phyloP scores from a whole-genome alignment of 2,329 filamentous ascomycete species.

The Fusarium nisikadoi region DNA sequence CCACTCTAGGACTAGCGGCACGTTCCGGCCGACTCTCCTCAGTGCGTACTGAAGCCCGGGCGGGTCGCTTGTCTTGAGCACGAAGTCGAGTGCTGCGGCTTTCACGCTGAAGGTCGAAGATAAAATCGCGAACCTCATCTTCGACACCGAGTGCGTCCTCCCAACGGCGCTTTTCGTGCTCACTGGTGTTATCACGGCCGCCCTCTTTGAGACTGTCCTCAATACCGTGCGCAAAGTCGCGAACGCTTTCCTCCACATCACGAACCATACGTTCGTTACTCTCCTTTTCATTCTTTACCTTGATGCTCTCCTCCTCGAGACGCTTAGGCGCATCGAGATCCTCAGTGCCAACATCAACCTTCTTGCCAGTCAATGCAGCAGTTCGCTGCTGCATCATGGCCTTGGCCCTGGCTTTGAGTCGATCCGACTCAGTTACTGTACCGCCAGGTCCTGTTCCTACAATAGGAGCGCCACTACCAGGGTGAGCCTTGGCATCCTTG shows the following conservation, averaged over 20 bases:
- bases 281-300: constrained; percentile 85
- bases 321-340: constrained; percentile 83
- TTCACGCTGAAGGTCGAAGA: constrained; percentile 91
- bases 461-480: constrained; percentile 80
- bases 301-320: constrained; percentile 87
- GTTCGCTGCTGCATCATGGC: constrained; percentile 99
- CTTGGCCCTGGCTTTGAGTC: constrained; percentile 92
- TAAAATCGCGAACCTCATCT: constrained; percentile 96
- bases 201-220: constrained; percentile 90
- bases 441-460: constrained; percentile 94
- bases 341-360: constrained; percentile 74
- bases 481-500: constrained; percentile 91
- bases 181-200: constrained; percentile 76
- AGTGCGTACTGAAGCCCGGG: constrained; percentile 53
- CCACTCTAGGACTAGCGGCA: constrained; percentile 58
- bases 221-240: constrained; percentile 84
- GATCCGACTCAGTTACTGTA: constrained; percentile 89
- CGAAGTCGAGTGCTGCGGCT: constrained; percentile 80
- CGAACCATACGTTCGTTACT: constrained; percentile 96
- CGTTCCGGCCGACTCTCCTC: constrained; percentile 57
- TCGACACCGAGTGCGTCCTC: constrained; percentile 96
- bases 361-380: constrained; percentile 89
- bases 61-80: constrained; percentile 64
- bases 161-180: constrained; percentile 94
- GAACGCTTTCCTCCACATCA: constrained; percentile 96